Conservation (phyloP, 768 basidiomycete species). For the Neoboletus brunneissimus region DNA sequence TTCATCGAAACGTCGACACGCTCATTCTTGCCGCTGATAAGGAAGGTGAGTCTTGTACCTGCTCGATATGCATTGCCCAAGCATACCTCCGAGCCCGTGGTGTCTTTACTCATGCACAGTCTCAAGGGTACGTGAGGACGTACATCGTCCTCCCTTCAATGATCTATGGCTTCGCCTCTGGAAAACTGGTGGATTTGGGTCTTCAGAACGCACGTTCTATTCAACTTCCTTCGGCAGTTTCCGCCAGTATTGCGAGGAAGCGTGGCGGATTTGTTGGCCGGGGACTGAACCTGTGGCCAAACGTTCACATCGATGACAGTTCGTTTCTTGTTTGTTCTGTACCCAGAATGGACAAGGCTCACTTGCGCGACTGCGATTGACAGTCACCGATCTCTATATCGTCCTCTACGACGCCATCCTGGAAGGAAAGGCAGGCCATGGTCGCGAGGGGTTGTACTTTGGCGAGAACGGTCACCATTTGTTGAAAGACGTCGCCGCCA, state of each 20-base stretch:
- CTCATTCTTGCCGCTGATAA: conserved; percentile 46
- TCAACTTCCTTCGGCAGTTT: conserved; percentile 52
- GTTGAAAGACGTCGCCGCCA: conserved; percentile 42
- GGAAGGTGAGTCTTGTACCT: conserved; percentile 34
- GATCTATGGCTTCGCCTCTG: conserved; percentile 56
- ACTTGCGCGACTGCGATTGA: background rate
- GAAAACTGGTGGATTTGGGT: conserved; percentile 44
- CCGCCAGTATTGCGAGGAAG: conserved; percentile 44
- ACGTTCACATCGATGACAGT: conserved; percentile 53
- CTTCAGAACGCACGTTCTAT: conserved; percentile 49
- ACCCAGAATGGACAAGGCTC: background rate
- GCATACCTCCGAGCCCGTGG: no score
- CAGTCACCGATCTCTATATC: conserved; percentile 42
- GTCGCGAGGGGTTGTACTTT: conserved; percentile 53
- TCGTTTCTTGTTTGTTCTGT: background rate
- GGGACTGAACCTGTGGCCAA: conserved; percentile 62
- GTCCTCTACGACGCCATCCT: conserved; percentile 40
- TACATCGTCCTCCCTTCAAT: conserved; percentile 54
- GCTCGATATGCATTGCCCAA: no score
- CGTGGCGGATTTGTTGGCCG: conserved; percentile 57
- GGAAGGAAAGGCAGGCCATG: conserved; percentile 20
- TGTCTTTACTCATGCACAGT: background rate
- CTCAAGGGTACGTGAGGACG: conserved; percentile 19
- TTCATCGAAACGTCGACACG: conserved; percentile 53
- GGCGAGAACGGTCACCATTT: conserved; percentile 50